These are phyloP conservation scores for Pseudevernia furfuracea DNA, from an alignment of 495 filamentous ascomycete species.

Conservation along the genomic window DNA sequence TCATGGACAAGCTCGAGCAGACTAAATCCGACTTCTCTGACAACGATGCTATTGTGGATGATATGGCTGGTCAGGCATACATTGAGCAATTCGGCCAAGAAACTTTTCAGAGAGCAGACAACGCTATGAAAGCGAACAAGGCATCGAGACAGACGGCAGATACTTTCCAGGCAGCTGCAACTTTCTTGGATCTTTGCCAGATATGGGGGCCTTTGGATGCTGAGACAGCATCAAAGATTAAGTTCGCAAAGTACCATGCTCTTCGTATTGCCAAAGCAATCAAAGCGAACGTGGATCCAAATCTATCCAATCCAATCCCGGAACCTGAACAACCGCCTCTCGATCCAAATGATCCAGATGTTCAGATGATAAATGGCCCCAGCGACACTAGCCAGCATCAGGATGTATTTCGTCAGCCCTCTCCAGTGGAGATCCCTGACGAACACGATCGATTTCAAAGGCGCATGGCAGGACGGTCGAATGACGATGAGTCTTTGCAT, in stretches of 20 bases:
- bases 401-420: constrained; percentile 44
- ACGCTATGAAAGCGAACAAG: constrained; percentile 71
- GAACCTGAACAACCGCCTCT: constrained; percentile 43
- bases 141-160: constrained; percentile 89
- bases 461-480: constrained; percentile 35
- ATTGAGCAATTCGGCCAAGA: constrained; percentile 89
- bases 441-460: constrained; percentile 38
- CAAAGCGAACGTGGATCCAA: constrained; percentile 87
- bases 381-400: constrained; percentile 28
- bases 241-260: constrained; percentile 94
- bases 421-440: constrained; percentile 48
- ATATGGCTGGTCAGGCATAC: constrained; percentile 77
- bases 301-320: constrained; percentile 71
- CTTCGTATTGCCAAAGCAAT: constrained; percentile 83
- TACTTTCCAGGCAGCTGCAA: constrained; percentile 84
- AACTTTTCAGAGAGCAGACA: constrained; percentile 76
- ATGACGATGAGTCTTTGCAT: constrained; percentile 43
- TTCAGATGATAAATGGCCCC: constrained; percentile 43
- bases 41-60: constrained; percentile 73
- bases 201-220: constrained; percentile 71
- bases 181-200: constrained; percentile 79
- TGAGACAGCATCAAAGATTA: constrained; percentile 79
- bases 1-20: constrained; percentile 93
- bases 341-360: constrained; percentile 56
- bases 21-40: constrained; percentile 56